Conservation (phyloP, 371 early-diverging fungal species). For the Dentiscutata heterogama region DNA sequence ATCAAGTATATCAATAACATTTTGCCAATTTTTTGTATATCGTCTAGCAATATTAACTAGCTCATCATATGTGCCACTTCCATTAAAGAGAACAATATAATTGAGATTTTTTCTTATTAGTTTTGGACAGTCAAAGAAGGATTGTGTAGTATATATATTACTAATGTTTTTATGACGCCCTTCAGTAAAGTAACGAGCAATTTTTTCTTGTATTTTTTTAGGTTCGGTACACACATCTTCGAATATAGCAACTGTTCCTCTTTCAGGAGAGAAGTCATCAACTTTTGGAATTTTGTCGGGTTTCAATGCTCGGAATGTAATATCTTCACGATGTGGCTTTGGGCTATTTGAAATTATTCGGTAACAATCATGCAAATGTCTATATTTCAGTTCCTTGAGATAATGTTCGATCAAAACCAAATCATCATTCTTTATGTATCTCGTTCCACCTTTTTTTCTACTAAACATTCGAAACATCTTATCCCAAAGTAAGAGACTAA, state of each 20-base stretch:
- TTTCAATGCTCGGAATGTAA: slow-evolving; percentile 14
- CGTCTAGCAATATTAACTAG: no score
- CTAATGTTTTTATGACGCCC: background rate
- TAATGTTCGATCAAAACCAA: no score
- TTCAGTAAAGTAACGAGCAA: background rate
- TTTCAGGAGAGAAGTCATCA: slow-evolving; percentile 13
- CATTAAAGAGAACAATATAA: no score
- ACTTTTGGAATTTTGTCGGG: slow-evolving; percentile 14
- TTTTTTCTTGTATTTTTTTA: slow-evolving; percentile 16
- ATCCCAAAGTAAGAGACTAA: slow-evolving; percentile 26
- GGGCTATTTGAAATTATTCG: slow-evolving; percentile 23
- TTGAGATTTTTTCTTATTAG: slow-evolving; percentile 6
- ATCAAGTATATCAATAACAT: slow-evolving; percentile 30
- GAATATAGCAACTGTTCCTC: slow-evolving; percentile 22
- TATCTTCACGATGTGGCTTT: slow-evolving; percentile 20
- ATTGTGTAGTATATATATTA: background rate
- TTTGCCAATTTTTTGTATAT: slow-evolving; percentile 7
- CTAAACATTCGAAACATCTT: slow-evolving; percentile 37
- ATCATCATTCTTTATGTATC: slow-evolving; percentile 17
- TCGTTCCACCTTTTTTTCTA: background rate
- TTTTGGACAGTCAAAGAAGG: background rate
- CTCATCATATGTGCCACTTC: no score
- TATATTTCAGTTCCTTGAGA: background rate
- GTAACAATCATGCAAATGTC: background rate
- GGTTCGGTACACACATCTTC: slow-evolving; percentile 28